These are phyloP conservation scores for Penicillium palitans DNA, from an alignment of 2,329 filamentous ascomycete species.

Conservation along the genomic window DNA sequence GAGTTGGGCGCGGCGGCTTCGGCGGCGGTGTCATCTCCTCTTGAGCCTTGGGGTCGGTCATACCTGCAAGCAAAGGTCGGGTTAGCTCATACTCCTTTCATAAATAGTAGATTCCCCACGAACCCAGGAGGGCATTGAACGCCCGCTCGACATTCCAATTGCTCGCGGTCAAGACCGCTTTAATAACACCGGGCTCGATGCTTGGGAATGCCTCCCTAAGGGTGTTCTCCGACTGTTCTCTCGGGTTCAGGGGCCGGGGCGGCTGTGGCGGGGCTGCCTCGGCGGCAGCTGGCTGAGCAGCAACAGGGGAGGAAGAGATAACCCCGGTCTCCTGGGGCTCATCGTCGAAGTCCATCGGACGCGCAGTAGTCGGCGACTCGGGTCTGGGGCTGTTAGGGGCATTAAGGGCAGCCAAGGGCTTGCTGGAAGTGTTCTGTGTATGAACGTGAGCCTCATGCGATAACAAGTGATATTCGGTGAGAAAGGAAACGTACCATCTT, in stretches of 20 bases:
- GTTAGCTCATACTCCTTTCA: constrained; percentile 3
- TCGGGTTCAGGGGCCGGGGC: constrained; percentile 75
- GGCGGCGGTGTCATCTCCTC: constrained; percentile 65
- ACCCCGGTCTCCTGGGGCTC: constrained; percentile 51
- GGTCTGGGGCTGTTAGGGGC: constrained; percentile 40
- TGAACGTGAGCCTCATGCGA: constrained; percentile 25
- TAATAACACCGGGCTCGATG: constrained; percentile 78
- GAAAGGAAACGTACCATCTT: constrained; percentile 32
- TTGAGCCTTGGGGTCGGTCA: constrained; percentile 76
- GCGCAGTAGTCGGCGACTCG: constrained; percentile 58
- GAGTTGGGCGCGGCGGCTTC: constrained; percentile 75
- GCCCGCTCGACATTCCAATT: constrained; percentile 85
- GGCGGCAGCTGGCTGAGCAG: constrained; percentile 31
- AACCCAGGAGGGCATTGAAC: constrained; percentile 90
- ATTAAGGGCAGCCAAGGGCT: constrained; percentile 29
- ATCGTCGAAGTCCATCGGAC: constrained; percentile 59
- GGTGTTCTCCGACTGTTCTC: constrained; percentile 81
- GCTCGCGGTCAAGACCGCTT: constrained; percentile 83
- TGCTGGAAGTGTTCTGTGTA: constrained; percentile 38
- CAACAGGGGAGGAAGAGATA: constrained; percentile 27
- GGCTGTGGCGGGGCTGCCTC: constrained; percentile 71
- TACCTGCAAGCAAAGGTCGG: constrained; percentile 52
- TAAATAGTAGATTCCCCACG: constrained; percentile 24
- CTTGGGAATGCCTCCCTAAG: constrained; percentile 90
- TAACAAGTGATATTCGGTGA: constrained; percentile 9